Base-by-base conservation (phyloP, 768 basidiomycete genomes). In the Ephemerocybe angulata region DNA sequence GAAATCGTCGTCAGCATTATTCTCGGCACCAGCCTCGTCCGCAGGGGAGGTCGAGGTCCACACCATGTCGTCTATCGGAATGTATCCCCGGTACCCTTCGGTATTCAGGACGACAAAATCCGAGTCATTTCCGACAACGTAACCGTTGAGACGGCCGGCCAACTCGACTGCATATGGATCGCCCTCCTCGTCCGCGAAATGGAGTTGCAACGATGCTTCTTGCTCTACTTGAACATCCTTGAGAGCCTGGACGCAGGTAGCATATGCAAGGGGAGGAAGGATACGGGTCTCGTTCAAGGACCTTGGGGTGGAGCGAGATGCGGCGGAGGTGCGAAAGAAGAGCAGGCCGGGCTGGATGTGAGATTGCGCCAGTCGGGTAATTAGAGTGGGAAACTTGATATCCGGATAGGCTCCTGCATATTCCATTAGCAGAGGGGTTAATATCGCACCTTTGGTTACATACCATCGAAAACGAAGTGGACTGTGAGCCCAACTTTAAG, bases 91-190 rank as follows among this genome's bases (percentile, higher is more conserved):
- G 66, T 93, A 92, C 10, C 83, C 87, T 30, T 86, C 87, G 12
- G 84, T 74, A 61, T 89, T 89, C 50, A 91, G 70, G 51, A 93
- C 77, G 47, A 88, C 83, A 58, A 88, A 93, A 66, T 93, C 91
- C 2, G 90, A 93, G 72, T 93, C 91, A 56, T 77, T 84, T 22
- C 86, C 88, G 0, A 84, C 76, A 43, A 93, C 88, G 60, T 86
- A 93, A 30, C 82, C 91, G 8, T 79, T 76, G 11, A 91, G 68
- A 46, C 81, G 77, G 13, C 83, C 90, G 10, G 91, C 91, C 7
- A 93, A 76, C 60, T 90, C 90, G 5, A 93, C 90, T n/a, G 87
- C 84, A 61, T 83, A 90, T 2, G 88, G 87, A 66, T 92, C 90
- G 10, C 82, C 88, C 67, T 93, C 90, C 67, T 85, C 85, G 60